These are phyloP conservation scores for Populus nigra DNA, from an alignment of 345 rosid genomes.

Conservation along the genomic window DNA sequence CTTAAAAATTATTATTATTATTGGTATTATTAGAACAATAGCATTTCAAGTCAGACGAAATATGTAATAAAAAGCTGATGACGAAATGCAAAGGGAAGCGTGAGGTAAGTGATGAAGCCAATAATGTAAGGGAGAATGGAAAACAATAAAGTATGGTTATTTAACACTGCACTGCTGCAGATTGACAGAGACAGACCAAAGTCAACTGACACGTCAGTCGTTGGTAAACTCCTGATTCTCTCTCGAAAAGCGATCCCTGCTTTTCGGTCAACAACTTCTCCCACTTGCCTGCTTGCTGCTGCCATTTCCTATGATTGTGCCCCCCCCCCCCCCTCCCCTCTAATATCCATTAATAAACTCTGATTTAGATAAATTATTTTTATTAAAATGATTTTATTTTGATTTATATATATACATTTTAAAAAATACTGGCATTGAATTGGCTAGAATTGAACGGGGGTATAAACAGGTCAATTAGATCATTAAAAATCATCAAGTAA, in stretches of 20 bases:
- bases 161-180: background rate
- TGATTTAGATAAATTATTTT: no score
- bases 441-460: no score
- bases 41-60: no score
- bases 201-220: conserved; percentile 8
- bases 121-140: background rate
- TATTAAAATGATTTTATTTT: no score
- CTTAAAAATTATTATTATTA: no score
- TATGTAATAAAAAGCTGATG: background rate
- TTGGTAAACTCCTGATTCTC: background rate
- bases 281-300: background rate
- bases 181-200: background rate
- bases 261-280: conserved; percentile 7
- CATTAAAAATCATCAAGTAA: no score
- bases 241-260: background rate
- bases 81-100: background rate
- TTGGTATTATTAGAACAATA: no score
- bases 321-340: no score
- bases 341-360: no score
- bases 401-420: no score
- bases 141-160: background rate
- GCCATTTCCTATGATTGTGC: background rate
- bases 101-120: background rate
- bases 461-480: fast-evolving
- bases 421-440: no score